Base-by-base conservation (phyloP, 176 grass and related monocot species). In the Aegilops bicornis region DNA sequence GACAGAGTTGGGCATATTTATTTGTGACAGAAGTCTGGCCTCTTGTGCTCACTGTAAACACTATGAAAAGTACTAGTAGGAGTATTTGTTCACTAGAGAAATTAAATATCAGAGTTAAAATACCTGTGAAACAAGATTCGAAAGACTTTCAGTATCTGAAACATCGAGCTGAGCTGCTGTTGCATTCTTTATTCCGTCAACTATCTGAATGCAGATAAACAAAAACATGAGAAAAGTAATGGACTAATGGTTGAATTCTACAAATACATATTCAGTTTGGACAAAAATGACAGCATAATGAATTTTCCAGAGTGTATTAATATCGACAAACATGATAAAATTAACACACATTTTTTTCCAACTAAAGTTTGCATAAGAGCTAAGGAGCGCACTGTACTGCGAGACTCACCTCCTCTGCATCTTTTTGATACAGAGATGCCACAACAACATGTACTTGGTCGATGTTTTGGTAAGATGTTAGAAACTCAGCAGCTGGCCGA, bases 101-200 rank as follows among this genome's bases (percentile, higher is more conserved):
- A 48, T 64, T 43, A 32, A 73, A 69, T 33, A 64, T 39, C 35
- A 67, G 37, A 89, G 83, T 11, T 70, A 23, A 86, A 33, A 82
- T 92, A 95, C 96, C 88, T 95, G 77, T 79, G 93, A 94, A 73
- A 98, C 88, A 89, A 88, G 89, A 60, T 88, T 32, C 25, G 86
- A 89, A 83, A 98, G 91, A 10, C 83, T 92, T 88, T 31, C 61
- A 78, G 32, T 87, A 94, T 98, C 93, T 79, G 76, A 70, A 76
- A 93, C 91, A 92, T 95, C 91, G 10, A 98, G 86, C 85, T 95
- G 91, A 81, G 90, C 67, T 82, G 91, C 91, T 68, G 86, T 98
- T 85, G 96, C 85, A 82, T 98, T 94, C 56, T 85, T 89, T 79
- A 98, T 94, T 31, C 96, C 91, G 19, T 95, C 84, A 77, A 98